Evolutionary conservation across 2,329 filamentous ascomycete species (phyloP).

Genomic region (Plectosphaerella sp.): DNA sequence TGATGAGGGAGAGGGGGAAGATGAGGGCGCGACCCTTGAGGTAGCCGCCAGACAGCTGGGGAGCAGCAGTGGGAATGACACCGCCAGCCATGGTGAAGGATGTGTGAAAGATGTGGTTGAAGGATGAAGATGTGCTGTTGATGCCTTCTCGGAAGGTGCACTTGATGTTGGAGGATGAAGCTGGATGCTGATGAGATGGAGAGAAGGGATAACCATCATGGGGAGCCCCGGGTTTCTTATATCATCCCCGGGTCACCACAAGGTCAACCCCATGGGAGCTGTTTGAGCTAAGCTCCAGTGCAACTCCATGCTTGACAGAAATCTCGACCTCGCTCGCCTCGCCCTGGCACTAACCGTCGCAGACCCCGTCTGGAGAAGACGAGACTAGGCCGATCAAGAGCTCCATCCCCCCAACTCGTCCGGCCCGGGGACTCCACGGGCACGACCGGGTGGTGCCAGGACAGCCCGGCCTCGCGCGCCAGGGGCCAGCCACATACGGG

Average conservation of each 20-base stretch:
- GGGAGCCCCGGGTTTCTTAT: neutral
- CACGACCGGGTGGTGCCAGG: neutral
- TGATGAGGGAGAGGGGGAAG: constrained; percentile 42
- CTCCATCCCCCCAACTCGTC: neutral
- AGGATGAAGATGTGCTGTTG: neutral
- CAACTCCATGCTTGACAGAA: neutral
- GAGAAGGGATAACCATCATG: neutral
- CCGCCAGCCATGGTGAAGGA: constrained; percentile 32
- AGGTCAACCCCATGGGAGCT: neutral
- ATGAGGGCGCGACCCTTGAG: constrained; percentile 33
- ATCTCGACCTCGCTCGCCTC: neutral
- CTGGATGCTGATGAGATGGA: constrained; percentile 4
- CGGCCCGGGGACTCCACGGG: constrained; percentile 2
- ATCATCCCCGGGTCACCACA: neutral
- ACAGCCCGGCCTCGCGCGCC: neutral
- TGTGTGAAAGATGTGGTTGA: neutral
- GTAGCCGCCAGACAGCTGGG: constrained; percentile 30
- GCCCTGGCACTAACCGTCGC: neutral
- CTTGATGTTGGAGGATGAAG: neutral
- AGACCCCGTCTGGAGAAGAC: constrained; percentile 1
- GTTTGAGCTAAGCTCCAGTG: neutral
- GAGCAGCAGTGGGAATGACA: constrained; percentile 25
- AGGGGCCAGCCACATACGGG: neutral
- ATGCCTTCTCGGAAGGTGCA: neutral
- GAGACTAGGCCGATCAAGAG: neutral